phyloP scores from a whole-genome alignment of 164 flowering plant genomes.

The Kingdonia uniflora region DNA sequence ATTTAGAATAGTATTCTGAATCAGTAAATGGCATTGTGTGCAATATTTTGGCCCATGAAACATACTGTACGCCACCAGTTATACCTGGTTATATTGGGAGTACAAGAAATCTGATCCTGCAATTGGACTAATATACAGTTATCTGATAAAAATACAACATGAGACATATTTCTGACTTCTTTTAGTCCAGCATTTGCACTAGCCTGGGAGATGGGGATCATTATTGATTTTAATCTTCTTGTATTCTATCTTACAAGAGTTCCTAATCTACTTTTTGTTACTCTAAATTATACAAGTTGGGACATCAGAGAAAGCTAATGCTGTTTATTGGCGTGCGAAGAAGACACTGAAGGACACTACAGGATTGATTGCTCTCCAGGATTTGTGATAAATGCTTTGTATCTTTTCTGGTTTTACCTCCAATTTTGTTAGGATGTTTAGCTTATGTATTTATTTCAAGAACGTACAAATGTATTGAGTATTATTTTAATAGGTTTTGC shows the following conservation, averaged over 20 bases:
- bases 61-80: background rate
- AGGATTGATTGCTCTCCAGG: constrained; percentile 16
- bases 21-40: background rate
- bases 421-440: constrained; percentile 20
- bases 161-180: background rate
- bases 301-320: constrained; percentile 58
- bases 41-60: background rate
- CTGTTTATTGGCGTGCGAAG: constrained; percentile 69
- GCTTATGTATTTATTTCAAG: too few relatives aligned
- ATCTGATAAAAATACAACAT: too few relatives aligned
- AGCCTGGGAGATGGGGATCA: background rate
- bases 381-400: constrained; percentile 8
- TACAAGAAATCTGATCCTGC: too few relatives aligned
- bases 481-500: too few relatives aligned
- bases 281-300: constrained; percentile 47
- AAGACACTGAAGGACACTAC: constrained; percentile 44
- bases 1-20: too few relatives aligned
- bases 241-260: background rate
- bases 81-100: constrained; percentile 4
- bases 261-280: background rate
- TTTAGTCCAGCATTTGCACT: background rate
- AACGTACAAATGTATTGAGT: too few relatives aligned
- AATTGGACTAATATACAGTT: background rate
- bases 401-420: background rate
- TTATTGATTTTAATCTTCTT: background rate